These are phyloP conservation scores for Sporobolomyces phaffii DNA, from an alignment of 768 basidiomycete species.

Conservation along the genomic window DNA sequence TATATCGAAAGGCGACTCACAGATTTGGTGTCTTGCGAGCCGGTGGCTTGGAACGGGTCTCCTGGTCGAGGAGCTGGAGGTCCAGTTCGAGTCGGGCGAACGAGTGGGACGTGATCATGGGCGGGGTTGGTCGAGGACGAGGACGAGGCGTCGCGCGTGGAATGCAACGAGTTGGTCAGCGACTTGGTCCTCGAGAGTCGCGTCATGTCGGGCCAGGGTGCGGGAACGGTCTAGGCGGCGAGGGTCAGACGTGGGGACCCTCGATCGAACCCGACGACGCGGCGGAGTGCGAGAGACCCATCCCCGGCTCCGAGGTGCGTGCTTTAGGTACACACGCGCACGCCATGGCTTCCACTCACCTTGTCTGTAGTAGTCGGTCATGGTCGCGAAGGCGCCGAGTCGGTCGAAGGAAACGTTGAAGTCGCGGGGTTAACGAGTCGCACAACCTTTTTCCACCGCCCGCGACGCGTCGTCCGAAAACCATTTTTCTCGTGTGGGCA, in stretches of 20 bases:
- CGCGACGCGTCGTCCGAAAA: neutral
- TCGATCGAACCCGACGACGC: too few species aligned
- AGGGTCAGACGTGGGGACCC: neutral
- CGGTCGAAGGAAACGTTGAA: neutral
- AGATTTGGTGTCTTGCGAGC: too few species aligned
- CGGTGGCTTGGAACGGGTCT: neutral
- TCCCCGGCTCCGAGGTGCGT: too few species aligned
- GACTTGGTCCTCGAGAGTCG: neutral
- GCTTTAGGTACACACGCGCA: too few species aligned
- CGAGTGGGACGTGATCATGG: too few species aligned
- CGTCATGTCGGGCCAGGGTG: neutral
- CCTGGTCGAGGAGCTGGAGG: neutral
- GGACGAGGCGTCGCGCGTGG: neutral
- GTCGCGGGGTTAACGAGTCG: too few species aligned
- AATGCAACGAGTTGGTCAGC: neutral
- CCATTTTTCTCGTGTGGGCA: too few species aligned
- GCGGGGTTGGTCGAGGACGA: neutral
- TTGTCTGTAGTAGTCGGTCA: constrained; percentile 10
- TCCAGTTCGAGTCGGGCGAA: neutral
- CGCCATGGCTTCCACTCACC: too few species aligned
- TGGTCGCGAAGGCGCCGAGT: neutral
- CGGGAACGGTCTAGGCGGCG: neutral
- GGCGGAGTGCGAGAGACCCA: too few species aligned
- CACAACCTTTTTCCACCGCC: too few species aligned
- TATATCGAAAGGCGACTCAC: too few species aligned